Base-by-base conservation (phyloP, 441 rosid genomes). In the Brassica balearica region DNA sequence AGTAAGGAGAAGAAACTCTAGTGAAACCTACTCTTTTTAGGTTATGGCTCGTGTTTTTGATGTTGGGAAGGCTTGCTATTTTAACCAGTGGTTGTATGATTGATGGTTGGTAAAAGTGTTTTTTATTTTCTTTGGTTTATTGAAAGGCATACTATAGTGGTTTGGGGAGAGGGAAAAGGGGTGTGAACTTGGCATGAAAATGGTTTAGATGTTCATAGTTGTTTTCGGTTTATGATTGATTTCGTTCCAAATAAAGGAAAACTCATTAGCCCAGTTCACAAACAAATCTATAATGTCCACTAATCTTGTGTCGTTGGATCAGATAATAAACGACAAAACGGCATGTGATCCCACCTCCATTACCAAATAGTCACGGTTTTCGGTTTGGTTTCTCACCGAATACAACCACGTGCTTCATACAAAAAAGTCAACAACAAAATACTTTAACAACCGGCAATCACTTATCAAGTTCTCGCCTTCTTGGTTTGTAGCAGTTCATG, bases 401-500 rank as follows among this genome's bases (percentile, higher is more conserved):
- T 46, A 46, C 53, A 46, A 4, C 15, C 53, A 46, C 53, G 51
- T 10, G 51, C 51, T 10, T 41, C 48, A 41, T 43, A 43, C 51
- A 10, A 36, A 38, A 6, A 46, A 46, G 53, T 46, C 53, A 4
- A 43, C 51, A 3, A 43, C 53, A 46, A 46, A 46, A 12, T 12
- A 46, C 12, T 3, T 46, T 46, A 46, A 46, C 15, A 46, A 46
- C 53, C 51, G 5, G 51, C n/a, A 3, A 43, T 43, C 51, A 11
- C 51, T 25, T 1, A 22, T 58, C 77, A 93, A 91, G 82, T 93
- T 93, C 70, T 93, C 98, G 10, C 71, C 85, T 17, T 76, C 92
- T 6, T 93, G 98, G 98, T 90, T 93, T 88, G 84, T 83, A 10
- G 96, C 96, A 0, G 86, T 93, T 62, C 96, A 93, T 77, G 96